phyloP scores from a whole-genome alignment of 2,329 filamentous ascomycete genomes.

The Colletotrichum viniferum region DNA sequence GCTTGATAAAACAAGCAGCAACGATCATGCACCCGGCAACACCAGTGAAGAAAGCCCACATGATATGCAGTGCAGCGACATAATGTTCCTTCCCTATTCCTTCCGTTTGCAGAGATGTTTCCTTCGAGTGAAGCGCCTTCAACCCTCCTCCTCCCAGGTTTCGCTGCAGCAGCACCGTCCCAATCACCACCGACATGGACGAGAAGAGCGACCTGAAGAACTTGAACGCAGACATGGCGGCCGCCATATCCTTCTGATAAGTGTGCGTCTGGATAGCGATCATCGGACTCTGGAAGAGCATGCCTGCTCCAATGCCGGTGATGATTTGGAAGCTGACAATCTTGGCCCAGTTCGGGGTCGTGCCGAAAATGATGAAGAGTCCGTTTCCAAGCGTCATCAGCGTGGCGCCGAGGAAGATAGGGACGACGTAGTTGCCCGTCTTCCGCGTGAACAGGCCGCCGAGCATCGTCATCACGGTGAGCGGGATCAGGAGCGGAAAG shows the following conservation, averaged over 20 bases:
- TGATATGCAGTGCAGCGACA: not conserved
- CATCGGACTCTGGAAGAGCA: conserved; percentile 58
- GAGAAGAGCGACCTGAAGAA: conserved; percentile 62
- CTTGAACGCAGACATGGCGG: conserved; percentile 57
- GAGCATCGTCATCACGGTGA: conserved; percentile 15
- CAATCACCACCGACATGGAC: conserved; percentile 60
- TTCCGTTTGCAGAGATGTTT: not conserved
- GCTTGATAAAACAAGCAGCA: conserved; percentile 3
- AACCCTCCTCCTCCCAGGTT: not conserved
- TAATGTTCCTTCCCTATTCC: not conserved
- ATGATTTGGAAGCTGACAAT: conserved; percentile 55
- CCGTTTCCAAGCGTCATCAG: conserved; percentile 65
- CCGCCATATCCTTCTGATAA: conserved; percentile 53
- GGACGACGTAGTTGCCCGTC: conserved; percentile 66
- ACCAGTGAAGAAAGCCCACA: conserved; percentile 7
- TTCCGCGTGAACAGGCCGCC: conserved; percentile 56
- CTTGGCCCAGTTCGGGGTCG: conserved; percentile 50
- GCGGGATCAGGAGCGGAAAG: conserved; percentile 50
- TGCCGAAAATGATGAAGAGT: conserved; percentile 58
- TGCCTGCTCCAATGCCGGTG: conserved; percentile 53
- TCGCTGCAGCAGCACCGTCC: conserved; percentile 62
- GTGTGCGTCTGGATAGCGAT: conserved; percentile 59
- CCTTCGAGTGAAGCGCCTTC: not conserved
- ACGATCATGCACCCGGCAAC: not conserved
- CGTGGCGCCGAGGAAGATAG: conserved; percentile 57